Base-by-base conservation (phyloP, 1,284 basidiomycete genomes). In the Malassezia arunalokei region DNA sequence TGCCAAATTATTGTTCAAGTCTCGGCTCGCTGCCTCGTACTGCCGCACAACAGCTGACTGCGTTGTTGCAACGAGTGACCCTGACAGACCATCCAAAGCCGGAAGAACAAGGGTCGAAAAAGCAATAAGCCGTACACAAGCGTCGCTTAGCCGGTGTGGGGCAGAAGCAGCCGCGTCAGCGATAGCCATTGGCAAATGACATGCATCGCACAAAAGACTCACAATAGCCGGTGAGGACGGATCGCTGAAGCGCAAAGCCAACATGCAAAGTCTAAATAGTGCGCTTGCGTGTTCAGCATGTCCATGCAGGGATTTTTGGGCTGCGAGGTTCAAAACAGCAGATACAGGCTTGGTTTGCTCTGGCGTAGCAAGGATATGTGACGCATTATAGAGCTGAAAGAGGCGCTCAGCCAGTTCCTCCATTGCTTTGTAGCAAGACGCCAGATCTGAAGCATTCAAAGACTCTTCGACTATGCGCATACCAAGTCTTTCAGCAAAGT, bases 271-370 rank as follows among this genome's bases (percentile, higher is more conserved):
- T 8, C 31, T 31, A 35, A 55, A 55, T 14, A 55, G 49, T 6
- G 20, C 28, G 6, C 48, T 43, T 11, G 53, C 48, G 9, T 41
- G 32, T 6, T 35, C 49, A 5, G 47, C 38, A 17, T 43, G 38
- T 4, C 48, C 48, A 11, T 24, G 24, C 30, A 50, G n/a, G 15
- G 53, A 20, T 8, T 46, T 33, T 17, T 50, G 43, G 28, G 40
- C 48, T 5, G 41, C 35, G 1, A 55, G 53, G 14, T 44, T 43
- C 17, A 55, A 24, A 28, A 50, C 29, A 1, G 53, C 53, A 5
- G 24, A 91, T 75, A 7, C 78, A 77, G 20, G 80, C 81, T 6
- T 28, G 11, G 45, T 20, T 17, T 54, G 51, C 11, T 40, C 17
- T 28, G 28, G 41, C 28, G 31, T 49, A 9, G 17, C 7, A 20